Evolutionary conservation across 495 filamentous ascomycete species (phyloP).

Genomic region (Xylaria nigripes): DNA sequence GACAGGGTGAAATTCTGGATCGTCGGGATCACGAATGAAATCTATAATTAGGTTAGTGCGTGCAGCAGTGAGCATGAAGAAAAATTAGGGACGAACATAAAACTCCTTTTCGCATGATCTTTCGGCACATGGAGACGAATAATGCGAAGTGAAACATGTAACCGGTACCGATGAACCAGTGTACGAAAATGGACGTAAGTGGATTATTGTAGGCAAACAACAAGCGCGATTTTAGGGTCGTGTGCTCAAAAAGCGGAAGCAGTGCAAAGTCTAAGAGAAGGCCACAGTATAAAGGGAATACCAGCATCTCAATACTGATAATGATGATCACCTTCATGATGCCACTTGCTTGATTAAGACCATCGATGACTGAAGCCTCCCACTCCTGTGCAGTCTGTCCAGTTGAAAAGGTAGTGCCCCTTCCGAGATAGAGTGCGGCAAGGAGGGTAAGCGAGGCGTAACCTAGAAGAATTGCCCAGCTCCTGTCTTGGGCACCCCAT

Average conservation of each 20-base stretch:
- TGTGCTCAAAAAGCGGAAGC: constrained; percentile 76
- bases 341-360: constrained; percentile 84
- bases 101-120: constrained; percentile 89
- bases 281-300: constrained; percentile 93
- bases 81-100: constrained; percentile 54
- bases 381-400: constrained; percentile 59
- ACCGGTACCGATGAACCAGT: constrained; percentile 98
- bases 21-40: constrained; percentile 97
- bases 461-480: constrained; percentile 71
- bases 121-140: constrained; percentile 98
- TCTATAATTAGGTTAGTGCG: constrained; percentile 43
- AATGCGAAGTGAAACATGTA: constrained; percentile 99
- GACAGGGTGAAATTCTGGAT: constrained; percentile 96
- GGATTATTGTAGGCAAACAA: constrained; percentile 68
- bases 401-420: constrained; percentile 56
- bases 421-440: constrained; percentile 67
- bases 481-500: constrained; percentile 70
- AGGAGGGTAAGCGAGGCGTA: constrained; percentile 66
- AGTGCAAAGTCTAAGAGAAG: constrained; percentile 82
- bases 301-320: constrained; percentile 98
- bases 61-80: neutral
- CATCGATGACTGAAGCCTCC: constrained; percentile 72
- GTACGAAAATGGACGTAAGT: constrained; percentile 83
- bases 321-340: constrained; percentile 98
- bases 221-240: constrained; percentile 65